Percentiles rank a stretch among this genome's conserved stretches.
Conservation (phyloP, 768 basidiomycete species). For the Russula foetens region DNA sequence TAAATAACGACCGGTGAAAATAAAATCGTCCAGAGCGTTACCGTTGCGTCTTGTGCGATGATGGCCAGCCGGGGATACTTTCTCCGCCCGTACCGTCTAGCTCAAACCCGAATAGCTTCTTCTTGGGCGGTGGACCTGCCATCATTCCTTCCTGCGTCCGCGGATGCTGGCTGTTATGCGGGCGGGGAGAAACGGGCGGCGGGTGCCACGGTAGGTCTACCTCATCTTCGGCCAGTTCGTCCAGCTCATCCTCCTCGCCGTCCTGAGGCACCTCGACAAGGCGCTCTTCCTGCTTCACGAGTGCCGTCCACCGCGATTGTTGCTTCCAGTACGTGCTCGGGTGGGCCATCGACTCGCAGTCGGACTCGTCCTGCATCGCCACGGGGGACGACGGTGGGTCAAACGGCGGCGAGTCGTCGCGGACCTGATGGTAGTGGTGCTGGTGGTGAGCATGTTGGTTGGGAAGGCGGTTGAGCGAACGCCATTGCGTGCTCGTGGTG, state of each 20-base stretch:
- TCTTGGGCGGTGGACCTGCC: constrained; percentile 9
- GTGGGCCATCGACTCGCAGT: neutral
- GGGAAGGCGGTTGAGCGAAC: neutral
- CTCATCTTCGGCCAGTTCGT: constrained; percentile 9
- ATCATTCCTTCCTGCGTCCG: neutral
- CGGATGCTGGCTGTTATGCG: neutral
- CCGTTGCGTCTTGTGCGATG: neutral
- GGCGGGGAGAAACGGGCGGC: neutral
- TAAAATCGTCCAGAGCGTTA: neutral
- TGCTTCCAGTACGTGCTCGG: neutral
- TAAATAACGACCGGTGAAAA: neutral
- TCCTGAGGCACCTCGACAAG: neutral
- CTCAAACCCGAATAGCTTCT: constrained; percentile 14
- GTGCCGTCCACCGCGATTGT: neutral
- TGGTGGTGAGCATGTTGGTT: neutral
- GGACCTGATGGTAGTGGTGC: neutral
- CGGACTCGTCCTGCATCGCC: constrained; percentile 7
- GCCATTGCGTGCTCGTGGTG: neutral
- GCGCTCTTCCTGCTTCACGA: neutral
- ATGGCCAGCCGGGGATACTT: neutral
- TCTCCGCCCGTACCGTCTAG: neutral
- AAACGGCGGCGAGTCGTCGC: constrained; percentile 1
- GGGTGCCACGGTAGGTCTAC: neutral
- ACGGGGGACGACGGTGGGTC: constrained; percentile 6
- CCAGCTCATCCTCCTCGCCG: constrained; percentile 3